phyloP scores from a whole-genome alignment of 495 filamentous ascomycete genomes.

The Talaromyces proteolyticus region DNA sequence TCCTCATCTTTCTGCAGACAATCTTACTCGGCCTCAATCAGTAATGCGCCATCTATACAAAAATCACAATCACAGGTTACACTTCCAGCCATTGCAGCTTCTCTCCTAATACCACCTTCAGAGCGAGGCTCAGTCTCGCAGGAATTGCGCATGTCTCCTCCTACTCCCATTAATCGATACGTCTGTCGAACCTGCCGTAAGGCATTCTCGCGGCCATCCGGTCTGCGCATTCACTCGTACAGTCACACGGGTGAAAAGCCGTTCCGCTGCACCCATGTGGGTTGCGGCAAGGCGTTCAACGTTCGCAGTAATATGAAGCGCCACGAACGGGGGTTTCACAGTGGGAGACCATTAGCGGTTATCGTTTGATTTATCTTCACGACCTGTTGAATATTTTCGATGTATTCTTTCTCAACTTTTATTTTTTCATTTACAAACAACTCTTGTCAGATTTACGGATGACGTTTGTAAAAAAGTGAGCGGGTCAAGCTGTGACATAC shows the following conservation, averaged over 20 bases:
- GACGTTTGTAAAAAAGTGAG: too few species aligned
- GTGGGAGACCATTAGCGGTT: constrained; percentile 28
- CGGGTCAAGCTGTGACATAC: too few species aligned
- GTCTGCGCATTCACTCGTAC: constrained; percentile 92
- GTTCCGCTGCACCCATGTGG: constrained; percentile 91
- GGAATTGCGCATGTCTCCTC: constrained; percentile 36
- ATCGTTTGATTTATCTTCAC: not conserved
- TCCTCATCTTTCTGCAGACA: constrained; percentile 27
- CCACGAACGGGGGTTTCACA: constrained; percentile 93
- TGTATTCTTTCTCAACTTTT: too few species aligned
- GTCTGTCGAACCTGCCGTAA: constrained; percentile 98
- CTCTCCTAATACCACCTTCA: constrained; percentile 35
- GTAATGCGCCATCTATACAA: constrained; percentile 36
- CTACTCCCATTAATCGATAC: constrained; percentile 49
- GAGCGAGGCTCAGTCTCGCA: constrained; percentile 52
- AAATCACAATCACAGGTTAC: constrained; percentile 31
- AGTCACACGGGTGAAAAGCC: constrained; percentile 98
- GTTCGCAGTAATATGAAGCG: constrained; percentile 99
- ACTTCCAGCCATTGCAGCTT: constrained; percentile 30
- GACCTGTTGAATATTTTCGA: too few species aligned
- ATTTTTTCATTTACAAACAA: too few species aligned
- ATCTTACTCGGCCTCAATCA: constrained; percentile 55
- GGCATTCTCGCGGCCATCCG: constrained; percentile 90
- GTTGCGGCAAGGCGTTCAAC: constrained; percentile 96
- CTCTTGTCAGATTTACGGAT: too few species aligned